Evolutionary conservation across 148 eudicot genomes (phyloP).

Genomic region (Vaccinium macrocarpon): DNA sequence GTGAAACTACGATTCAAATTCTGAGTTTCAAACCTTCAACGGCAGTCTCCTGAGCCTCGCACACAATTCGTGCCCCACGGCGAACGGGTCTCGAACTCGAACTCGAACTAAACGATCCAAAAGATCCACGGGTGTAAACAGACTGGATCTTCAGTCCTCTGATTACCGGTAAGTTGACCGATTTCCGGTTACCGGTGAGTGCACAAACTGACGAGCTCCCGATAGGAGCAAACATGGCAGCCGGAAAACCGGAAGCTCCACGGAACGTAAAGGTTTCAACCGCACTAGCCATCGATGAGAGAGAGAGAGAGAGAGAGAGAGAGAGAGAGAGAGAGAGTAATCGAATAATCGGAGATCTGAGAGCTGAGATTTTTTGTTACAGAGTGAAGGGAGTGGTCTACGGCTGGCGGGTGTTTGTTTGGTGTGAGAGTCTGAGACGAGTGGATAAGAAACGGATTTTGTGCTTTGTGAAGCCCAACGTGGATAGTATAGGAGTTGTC

Average conservation of each 20-base stretch:
- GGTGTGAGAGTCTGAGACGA: background rate
- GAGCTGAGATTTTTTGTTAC: background rate
- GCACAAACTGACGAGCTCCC: constrained; percentile 30
- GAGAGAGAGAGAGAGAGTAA: background rate
- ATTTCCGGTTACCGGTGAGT: constrained; percentile 19
- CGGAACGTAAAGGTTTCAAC: constrained; percentile 55
- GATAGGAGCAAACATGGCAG: constrained; percentile 37
- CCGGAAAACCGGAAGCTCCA: constrained; percentile 39
- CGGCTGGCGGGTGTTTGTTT: constrained; percentile 7
- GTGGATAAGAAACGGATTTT: background rate
- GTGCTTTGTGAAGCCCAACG: background rate
- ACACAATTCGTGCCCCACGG: constrained; percentile 45
- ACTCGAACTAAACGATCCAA: constrained; percentile 26
- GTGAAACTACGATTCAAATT: background rate
- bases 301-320: constrained; percentile 5
- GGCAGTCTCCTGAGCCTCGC: constrained; percentile 72
- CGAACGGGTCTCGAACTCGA: constrained; percentile 28
- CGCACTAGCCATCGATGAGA: constrained; percentile 47
- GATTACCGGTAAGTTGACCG: constrained; percentile 37
- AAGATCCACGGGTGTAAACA: background rate
- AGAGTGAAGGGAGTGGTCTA: constrained; percentile 12
- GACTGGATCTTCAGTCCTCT: constrained; percentile 36
- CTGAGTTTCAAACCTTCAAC: constrained; percentile 43
- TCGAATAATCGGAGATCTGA: constrained; percentile 9
- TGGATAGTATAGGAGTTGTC: background rate